Evolutionary conservation across 106 monocot genomes (phyloP).

Genomic region (Acanthochlamys bracteata): DNA sequence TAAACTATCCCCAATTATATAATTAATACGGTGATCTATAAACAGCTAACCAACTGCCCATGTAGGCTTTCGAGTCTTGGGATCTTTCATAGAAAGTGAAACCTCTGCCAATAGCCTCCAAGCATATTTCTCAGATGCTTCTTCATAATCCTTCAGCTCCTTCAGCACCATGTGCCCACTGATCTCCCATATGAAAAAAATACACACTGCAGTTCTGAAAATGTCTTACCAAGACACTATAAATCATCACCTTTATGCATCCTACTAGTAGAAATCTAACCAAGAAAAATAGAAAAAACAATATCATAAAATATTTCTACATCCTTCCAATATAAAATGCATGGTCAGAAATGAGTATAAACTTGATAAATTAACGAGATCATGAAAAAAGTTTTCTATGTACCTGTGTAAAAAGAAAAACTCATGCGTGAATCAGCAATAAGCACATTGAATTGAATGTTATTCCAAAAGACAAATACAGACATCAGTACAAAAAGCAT

Average conservation of each 20-base stretch:
- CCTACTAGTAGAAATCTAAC: too few relatives aligned
- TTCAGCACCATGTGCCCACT: slow-evolving; percentile 91
- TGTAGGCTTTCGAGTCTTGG: slow-evolving; percentile 54
- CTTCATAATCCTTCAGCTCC: slow-evolving; percentile 69
- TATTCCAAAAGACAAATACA: slow-evolving; percentile 84
- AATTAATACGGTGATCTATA: background rate
- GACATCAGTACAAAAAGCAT: slow-evolving; percentile 31
- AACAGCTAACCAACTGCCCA: slow-evolving; percentile 5
- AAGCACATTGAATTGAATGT: slow-evolving; percentile 80
- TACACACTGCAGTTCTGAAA: too few relatives aligned
- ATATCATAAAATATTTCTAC: background rate
- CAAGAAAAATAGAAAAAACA: too few relatives aligned
- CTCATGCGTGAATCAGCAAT: slow-evolving; percentile 59
- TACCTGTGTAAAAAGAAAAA: slow-evolving; percentile 93
- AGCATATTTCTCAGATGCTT: slow-evolving; percentile 58
- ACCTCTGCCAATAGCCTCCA: slow-evolving; percentile 77
- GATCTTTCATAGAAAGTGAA: slow-evolving; percentile 74
- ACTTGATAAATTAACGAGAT: background rate
- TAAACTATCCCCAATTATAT: background rate
- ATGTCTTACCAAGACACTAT: too few relatives aligned
- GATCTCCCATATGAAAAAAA: slow-evolving; percentile 63
- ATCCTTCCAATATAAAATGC: background rate
- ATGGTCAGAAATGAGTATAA: too few relatives aligned
- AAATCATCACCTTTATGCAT: too few relatives aligned
- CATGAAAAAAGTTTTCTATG: background rate